Base-by-base conservation (phyloP, 2,329 filamentous ascomycete species). In the Aspergillaceae sp. region DNA sequence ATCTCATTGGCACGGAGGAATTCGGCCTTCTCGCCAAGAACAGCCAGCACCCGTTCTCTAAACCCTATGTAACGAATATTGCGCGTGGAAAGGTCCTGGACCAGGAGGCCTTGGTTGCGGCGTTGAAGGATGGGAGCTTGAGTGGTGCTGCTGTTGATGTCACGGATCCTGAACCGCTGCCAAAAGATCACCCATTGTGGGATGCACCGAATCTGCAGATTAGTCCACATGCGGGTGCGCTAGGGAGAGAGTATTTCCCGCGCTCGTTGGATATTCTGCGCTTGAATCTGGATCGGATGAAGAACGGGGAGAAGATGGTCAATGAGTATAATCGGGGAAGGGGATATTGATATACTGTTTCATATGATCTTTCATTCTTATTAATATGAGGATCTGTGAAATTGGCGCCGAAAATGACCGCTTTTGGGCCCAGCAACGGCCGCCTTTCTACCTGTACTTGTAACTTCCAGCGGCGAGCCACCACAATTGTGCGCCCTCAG, bases 81-180 rank as follows among this genome's bases (percentile, higher is more conserved):
- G 79, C 82, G 0, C 76, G 86, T 2, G 86, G 83, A 0, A 69
- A 70, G 32, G 76, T 85, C 37, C 63, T 86, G 9, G 73, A 83
- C 44, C 78, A 82, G 51, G 65, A 75, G 2, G 83, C 79, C 1
- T 61, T 91, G 43, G 74, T 87, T 11, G 69, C 70, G 1, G 82
- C 84, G 0, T 66, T 90, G 7, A 66, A 78, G 36, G 53, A 51
- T 0, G 74, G 74, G 0, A 71, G 74, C 2, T 59, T 86, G 29
- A 65, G 72, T 3, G 86, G 86, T 29, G 87, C 86, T 0, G 85
- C 85, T 1, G 66, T 91, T 36, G 86, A 90, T 60, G 86, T 91
- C 1, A 85, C 86, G 1, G 85, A 90, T 49, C 86, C 86, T 0
- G 87, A 91, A 63, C 87, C 87, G 0, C 62, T 91, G 51, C 84